A percentile compares a stretch with the other conserved stretches of the same genome.
phyloP scores from a whole-genome alignment of 768 basidiomycete genomes.

The Macrolepiota albuminosa region DNA sequence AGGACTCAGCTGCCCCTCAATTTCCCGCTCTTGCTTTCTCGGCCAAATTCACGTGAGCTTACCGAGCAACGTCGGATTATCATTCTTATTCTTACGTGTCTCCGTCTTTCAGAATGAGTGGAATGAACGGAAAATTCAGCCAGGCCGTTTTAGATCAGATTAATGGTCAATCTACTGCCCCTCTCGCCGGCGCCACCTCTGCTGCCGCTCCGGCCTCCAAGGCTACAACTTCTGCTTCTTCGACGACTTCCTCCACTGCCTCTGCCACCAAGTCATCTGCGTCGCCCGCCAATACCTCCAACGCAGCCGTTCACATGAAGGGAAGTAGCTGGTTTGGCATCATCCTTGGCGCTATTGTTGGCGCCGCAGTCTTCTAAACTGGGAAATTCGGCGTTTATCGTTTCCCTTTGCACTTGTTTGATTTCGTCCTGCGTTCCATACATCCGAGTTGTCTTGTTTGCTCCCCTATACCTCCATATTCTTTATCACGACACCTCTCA shows the following conservation, averaged over 20 bases:
- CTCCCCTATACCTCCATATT: background rate
- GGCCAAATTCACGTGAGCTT: constrained; percentile 65
- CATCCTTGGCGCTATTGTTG: constrained; percentile 30
- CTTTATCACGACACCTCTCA: background rate
- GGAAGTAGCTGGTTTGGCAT: constrained; percentile 30
- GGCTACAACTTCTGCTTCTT: constrained; percentile 14
- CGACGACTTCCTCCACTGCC: constrained; percentile 17
- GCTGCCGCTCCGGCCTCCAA: constrained; percentile 20
- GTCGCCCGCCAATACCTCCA: constrained; percentile 11
- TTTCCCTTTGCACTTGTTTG: background rate
- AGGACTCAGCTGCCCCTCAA: constrained; percentile 45
- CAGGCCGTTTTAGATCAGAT: constrained; percentile 51
- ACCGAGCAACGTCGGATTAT: background rate
- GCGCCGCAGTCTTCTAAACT: constrained; percentile 32
- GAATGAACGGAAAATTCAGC: constrained; percentile 72
- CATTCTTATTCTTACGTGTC: background rate
- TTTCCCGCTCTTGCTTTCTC: constrained; percentile 72
- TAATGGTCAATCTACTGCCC: constrained; percentile 53
- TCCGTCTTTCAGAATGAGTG: constrained; percentile 41
- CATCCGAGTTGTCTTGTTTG: background rate
- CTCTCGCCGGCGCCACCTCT: constrained; percentile 38
- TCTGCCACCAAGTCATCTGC: constrained; percentile 13
- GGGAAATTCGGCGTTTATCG: constrained; percentile 2
- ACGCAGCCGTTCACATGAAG: constrained; percentile 22
- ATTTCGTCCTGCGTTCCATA: background rate